Percentiles rank a stretch among this genome's conserved stretches.
These are phyloP conservation scores for Lipomyces lipofer DNA, from an alignment of 805 yeast genomes.

Conservation along the genomic window DNA sequence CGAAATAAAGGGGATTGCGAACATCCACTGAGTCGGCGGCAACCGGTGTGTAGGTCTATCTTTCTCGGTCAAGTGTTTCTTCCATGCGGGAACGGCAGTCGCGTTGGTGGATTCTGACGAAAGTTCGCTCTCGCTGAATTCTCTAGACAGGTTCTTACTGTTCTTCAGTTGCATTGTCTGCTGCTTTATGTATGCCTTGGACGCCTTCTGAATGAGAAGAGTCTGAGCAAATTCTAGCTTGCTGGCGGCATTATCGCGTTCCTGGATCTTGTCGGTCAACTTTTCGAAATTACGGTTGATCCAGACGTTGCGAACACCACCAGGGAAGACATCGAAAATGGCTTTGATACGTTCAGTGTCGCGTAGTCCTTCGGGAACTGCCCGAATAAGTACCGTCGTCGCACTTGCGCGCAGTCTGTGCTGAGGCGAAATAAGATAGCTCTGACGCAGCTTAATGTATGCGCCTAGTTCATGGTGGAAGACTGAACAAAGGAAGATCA, in stretches of 20 bases:
- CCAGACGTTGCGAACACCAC: constrained; percentile 61
- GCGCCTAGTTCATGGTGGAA: constrained; percentile 57
- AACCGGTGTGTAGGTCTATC: constrained; percentile 75
- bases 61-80: constrained; percentile 53
- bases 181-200: constrained; percentile 25
- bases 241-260: constrained; percentile 38
- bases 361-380: constrained; percentile 53
- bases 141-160: constrained; percentile 1
- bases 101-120: constrained; percentile 12
- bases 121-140: not conserved
- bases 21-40: constrained; percentile 18
- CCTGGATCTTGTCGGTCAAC: constrained; percentile 40
- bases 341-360: constrained; percentile 53
- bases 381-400: constrained; percentile 67
- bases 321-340: constrained; percentile 57
- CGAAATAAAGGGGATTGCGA: constrained; percentile 50
- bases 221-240: constrained; percentile 47
- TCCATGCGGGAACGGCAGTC: constrained; percentile 35
- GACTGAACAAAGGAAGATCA: constrained; percentile 57
- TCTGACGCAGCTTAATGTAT: constrained; percentile 52
- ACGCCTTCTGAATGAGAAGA: constrained; percentile 41
- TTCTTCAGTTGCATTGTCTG: not conserved
- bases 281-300: constrained; percentile 50
- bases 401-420: constrained; percentile 35
- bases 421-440: constrained; percentile 39